A percentile compares a stretch with the other conserved stretches of the same genome.
Conservation (phyloP, 305 asterid species). For the Nicotiana rustica region DNA sequence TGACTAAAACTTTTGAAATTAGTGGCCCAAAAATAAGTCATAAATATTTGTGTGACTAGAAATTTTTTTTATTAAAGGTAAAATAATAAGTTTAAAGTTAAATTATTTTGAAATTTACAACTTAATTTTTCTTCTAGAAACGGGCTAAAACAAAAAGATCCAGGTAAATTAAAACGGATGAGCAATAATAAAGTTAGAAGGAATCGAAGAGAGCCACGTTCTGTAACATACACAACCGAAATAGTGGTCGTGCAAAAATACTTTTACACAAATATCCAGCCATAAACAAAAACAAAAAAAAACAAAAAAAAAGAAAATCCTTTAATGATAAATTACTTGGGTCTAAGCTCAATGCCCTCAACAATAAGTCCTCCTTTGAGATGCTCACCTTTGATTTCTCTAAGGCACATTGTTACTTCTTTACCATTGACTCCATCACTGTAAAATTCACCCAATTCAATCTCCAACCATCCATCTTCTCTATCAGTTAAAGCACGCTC, state of each 20-base stretch:
- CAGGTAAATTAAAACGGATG: too few species aligned
- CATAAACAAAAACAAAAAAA: not conserved
- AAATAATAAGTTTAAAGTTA: too few species aligned
- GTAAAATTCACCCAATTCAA: constrained; percentile 72
- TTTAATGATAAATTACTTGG: constrained; percentile 39
- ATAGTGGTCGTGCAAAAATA: not conserved
- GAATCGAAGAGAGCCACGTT: not conserved
- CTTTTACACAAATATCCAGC: not conserved
- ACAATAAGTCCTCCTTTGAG: constrained; percentile 74
- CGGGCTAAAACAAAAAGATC: too few species aligned
- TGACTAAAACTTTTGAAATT: too few species aligned
- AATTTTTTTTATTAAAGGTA: too few species aligned
- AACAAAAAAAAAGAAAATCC: not conserved
- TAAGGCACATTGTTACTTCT: constrained; percentile 63
- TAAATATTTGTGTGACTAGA: too few species aligned
- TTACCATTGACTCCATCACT: constrained; percentile 48
- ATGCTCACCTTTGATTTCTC: constrained; percentile 62
- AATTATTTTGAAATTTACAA: too few species aligned
- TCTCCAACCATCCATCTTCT: constrained; percentile 73
- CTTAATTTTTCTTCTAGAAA: too few species aligned
- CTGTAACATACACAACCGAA: not conserved
- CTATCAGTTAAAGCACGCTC: constrained; percentile 47
- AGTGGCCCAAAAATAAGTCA: too few species aligned
- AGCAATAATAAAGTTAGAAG: too few species aligned
- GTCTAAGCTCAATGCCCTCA: constrained; percentile 81